These are phyloP conservation scores for Dendrobium chrysotoxum DNA, from an alignment of 106 monocot species.

Conservation along the genomic window DNA sequence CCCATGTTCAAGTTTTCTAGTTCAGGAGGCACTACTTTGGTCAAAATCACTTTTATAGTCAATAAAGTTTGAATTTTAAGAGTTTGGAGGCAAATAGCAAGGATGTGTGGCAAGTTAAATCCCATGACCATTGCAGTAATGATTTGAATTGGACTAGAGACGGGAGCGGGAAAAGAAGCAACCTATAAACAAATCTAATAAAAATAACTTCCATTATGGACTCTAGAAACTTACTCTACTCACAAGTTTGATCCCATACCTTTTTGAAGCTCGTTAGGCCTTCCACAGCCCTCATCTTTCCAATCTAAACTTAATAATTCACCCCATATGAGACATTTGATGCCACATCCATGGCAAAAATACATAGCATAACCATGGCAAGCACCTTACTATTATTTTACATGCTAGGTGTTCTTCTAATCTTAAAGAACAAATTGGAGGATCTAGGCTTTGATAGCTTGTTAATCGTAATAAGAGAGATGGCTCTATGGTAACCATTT, in stretches of 20 bases:
- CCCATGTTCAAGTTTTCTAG: neutral
- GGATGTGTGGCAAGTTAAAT: neutral
- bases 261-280: neutral
- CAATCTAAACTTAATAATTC: neutral
- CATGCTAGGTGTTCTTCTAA: neutral
- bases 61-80: neutral
- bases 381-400: neutral
- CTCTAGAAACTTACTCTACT: neutral
- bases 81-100: neutral
- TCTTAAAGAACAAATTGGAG: neutral
- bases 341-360: neutral
- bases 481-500: neutral
- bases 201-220: neutral
- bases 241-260: neutral
- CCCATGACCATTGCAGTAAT: neutral
- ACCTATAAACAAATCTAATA: conserved; percentile 1
- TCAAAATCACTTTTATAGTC: neutral
- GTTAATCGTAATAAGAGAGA: neutral
- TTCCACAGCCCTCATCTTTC: neutral
- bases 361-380: neutral
- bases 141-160: neutral
- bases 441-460: neutral
- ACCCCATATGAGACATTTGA: neutral
- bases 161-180: neutral
- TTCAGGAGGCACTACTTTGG: neutral